phyloP scores from a whole-genome alignment of 2,329 filamentous ascomycete species.

The Trichoderma atrobrunneum region DNA sequence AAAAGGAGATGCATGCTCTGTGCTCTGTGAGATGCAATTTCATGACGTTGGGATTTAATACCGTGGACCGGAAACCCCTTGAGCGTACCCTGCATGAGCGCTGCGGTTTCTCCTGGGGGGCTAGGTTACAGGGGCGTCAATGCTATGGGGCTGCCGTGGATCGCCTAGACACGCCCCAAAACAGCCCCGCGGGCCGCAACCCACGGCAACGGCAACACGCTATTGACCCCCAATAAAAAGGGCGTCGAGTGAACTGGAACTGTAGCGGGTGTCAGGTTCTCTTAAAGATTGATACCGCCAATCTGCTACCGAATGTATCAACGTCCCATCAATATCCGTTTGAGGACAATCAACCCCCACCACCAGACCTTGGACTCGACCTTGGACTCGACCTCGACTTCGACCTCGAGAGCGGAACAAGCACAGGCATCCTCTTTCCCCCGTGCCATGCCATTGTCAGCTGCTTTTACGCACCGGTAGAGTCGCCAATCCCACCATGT shows the following conservation, averaged over 20 bases:
- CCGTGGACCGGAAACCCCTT: not conserved
- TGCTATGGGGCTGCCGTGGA: not conserved
- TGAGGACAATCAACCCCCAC: not conserved
- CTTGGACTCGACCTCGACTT: not conserved
- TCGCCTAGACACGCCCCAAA: not conserved
- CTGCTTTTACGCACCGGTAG: conserved; percentile 9
- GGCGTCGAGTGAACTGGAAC: not conserved
- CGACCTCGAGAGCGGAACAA: not conserved
- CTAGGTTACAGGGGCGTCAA: not conserved
- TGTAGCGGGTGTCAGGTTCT: not conserved
- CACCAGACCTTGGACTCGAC: not conserved
- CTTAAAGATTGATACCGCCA: not conserved
- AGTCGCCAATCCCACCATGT: conserved; percentile 44
- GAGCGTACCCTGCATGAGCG: not conserved
- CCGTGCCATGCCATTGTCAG: conserved; percentile 10
- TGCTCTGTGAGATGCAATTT: not conserved
- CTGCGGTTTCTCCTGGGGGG: not conserved
- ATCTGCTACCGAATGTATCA: not conserved
- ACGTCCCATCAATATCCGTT: not conserved
- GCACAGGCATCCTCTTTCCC: not conserved
- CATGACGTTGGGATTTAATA: not conserved
- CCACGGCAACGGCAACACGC: not conserved
- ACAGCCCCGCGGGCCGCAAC: not conserved
- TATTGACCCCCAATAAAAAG: not conserved
- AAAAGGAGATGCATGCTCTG: not conserved